These are phyloP conservation scores for Phytophthora citricola DNA, from an alignment of 352 stramenopile genomes.

Conservation along the genomic window DNA sequence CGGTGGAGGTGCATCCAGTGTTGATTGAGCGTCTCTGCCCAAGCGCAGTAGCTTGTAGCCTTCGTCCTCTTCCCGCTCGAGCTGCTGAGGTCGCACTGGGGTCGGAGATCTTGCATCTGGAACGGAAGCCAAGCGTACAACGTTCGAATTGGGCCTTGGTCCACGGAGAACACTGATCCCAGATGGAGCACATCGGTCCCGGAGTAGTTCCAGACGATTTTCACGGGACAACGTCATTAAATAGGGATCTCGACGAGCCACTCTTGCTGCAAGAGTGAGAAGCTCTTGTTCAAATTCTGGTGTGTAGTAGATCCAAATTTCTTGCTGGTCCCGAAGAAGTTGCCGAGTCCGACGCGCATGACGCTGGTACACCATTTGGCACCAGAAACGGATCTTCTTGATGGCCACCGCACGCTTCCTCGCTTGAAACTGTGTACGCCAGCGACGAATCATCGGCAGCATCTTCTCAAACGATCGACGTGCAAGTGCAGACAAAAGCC, in stretches of 20 bases:
- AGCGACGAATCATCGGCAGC: slow-evolving; percentile 58
- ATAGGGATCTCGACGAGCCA: slow-evolving; percentile 66
- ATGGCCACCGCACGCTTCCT: slow-evolving; percentile 72
- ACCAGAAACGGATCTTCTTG: slow-evolving; percentile 84
- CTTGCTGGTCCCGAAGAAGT: slow-evolving; percentile 60
- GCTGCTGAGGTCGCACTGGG: slow-evolving; percentile 2
- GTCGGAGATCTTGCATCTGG: slow-evolving; percentile 1
- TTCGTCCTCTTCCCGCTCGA: slow-evolving; percentile 31
- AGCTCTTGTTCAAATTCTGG: slow-evolving; percentile 58
- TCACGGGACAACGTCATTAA: slow-evolving; percentile 57
- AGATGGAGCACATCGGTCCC: slow-evolving; percentile 53
- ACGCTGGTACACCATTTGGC: slow-evolving; percentile 74
- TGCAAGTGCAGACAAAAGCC: slow-evolving; percentile 35
- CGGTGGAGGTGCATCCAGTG: slow-evolving; percentile 7
- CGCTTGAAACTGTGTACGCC: slow-evolving; percentile 54
- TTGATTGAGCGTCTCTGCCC: slow-evolving; percentile 27
- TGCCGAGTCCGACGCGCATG: slow-evolving; percentile 61
- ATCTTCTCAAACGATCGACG: slow-evolving; percentile 59
- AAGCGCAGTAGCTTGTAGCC: slow-evolving; percentile 28
- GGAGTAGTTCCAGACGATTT: slow-evolving; percentile 54
- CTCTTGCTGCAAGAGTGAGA: slow-evolving; percentile 57
- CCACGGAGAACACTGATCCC: slow-evolving; percentile 66
- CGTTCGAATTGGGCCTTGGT: slow-evolving; percentile 44
- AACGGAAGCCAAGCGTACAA: slow-evolving; percentile 27
- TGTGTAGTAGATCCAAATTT: slow-evolving; percentile 84